Conservation (phyloP, 495 filamentous ascomycete species). For the Talaromyces borbonicus region DNA sequence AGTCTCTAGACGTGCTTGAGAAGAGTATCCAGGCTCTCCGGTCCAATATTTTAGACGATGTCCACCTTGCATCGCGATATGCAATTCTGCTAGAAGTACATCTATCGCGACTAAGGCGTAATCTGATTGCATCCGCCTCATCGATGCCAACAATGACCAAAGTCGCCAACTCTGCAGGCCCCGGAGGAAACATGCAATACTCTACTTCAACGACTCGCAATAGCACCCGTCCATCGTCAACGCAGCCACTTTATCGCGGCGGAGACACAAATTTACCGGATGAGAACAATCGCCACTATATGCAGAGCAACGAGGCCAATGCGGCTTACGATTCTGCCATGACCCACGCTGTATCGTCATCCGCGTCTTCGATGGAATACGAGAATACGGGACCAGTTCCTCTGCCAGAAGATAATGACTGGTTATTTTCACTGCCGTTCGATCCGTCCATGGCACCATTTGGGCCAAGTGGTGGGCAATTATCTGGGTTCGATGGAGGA, state of each 20-base stretch:
- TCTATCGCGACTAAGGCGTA: constrained; percentile 33
- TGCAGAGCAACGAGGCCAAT: background rate
- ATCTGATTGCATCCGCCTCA: constrained; percentile 21
- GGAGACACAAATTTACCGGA: background rate
- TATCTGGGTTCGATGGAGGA: constrained; percentile 41
- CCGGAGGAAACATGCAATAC: background rate
- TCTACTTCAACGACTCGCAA: background rate
- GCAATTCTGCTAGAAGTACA: constrained; percentile 41
- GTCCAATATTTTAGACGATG: constrained; percentile 42
- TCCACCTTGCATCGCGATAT: constrained; percentile 43
- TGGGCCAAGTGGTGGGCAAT: constrained; percentile 33
- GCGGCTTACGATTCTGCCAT: background rate
- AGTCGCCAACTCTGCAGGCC: background rate
- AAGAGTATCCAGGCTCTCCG: constrained; percentile 37
- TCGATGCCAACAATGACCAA: constrained; percentile 10
- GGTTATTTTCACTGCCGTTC: constrained; percentile 40
- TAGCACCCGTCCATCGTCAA: constrained; percentile 5
- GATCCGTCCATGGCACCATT: constrained; percentile 47
- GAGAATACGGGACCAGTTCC: background rate
- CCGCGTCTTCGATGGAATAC: background rate
- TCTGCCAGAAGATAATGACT: constrained; percentile 27
- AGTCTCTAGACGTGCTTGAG: constrained; percentile 40
- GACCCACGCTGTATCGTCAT: background rate
- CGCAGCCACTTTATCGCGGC: background rate
- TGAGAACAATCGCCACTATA: background rate